phyloP scores from a whole-genome alignment of 192 early-diverging fungal species.

The Chytriomyces sp. region DNA sequence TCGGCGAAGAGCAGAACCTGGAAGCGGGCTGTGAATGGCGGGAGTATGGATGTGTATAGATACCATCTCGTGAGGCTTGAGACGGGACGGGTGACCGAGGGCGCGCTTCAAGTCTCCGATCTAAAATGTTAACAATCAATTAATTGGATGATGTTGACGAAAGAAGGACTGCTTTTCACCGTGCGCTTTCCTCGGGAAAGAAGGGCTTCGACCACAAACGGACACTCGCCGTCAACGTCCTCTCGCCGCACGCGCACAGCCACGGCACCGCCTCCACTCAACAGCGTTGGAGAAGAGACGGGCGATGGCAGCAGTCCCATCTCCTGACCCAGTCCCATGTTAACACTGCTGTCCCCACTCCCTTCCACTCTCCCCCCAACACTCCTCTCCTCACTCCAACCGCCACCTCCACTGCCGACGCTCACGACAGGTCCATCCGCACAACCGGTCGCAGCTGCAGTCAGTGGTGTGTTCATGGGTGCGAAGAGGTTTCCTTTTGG shows the following conservation, averaged over 20 bases:
- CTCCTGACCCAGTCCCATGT: background rate
- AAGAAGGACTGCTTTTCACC: background rate
- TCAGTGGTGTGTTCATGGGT: too few relatives aligned
- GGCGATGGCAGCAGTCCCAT: background rate
- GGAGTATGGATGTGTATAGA: background rate
- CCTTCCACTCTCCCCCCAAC: too few relatives aligned
- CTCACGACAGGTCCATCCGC: too few relatives aligned
- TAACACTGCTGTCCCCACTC: too few relatives aligned
- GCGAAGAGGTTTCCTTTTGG: too few relatives aligned
- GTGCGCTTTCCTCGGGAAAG: background rate
- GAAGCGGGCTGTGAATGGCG: background rate
- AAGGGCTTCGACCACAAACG: background rate
- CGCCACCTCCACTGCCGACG: too few relatives aligned
- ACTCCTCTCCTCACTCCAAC: too few relatives aligned
- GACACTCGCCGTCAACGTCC: background rate
- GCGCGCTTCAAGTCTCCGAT: slow-evolving; percentile 26
- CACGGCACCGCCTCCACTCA: background rate
- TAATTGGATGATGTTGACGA: background rate
- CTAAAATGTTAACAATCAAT: slow-evolving; percentile 6
- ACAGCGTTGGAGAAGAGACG: background rate
- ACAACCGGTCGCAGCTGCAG: too few relatives aligned
- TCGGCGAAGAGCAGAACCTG: slow-evolving; percentile 31
- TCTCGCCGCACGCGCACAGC: background rate
- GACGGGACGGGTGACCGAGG: slow-evolving; percentile 7
- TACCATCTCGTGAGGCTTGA: slow-evolving; percentile 22